A percentile compares a stretch with the other conserved stretches of the same genome.
Evolutionary conservation across 257 asterid species (phyloP).

Genomic region (Forsythia suspensa): DNA sequence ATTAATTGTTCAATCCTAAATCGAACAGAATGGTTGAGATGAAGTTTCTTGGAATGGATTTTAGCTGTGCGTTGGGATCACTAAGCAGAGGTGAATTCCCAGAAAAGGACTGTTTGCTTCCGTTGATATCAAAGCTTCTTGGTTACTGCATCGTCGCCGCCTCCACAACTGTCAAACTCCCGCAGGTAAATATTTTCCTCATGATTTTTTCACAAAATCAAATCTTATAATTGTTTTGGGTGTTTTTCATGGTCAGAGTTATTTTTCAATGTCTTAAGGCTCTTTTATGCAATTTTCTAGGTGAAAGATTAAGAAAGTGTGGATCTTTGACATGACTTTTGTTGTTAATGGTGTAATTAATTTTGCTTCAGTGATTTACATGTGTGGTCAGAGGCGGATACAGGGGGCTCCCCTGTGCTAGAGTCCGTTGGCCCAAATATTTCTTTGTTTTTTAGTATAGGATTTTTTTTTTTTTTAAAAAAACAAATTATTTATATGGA

Average conservation of each 20-base stretch:
- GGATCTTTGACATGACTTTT: constrained; percentile 19
- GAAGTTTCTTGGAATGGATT: constrained; percentile 85
- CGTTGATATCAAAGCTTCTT: constrained; percentile 77
- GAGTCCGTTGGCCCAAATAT: too few relatives aligned
- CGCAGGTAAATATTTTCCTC: constrained; percentile 57
- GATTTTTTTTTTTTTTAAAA: too few relatives aligned
- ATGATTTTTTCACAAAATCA: background rate
- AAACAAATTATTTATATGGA: too few relatives aligned
- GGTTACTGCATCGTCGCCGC: constrained; percentile 97
- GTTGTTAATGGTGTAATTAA: background rate
- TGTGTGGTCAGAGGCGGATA: background rate
- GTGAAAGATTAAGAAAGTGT: constrained; percentile 8
- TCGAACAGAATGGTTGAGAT: constrained; percentile 49
- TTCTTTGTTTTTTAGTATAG: too few relatives aligned
- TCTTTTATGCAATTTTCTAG: background rate
- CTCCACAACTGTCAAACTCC: constrained; percentile 94
- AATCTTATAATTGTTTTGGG: background rate
- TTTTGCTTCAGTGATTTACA: background rate
- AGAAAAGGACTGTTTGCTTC: constrained; percentile 90
- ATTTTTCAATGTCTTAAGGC: constrained; percentile 13
- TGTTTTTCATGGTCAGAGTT: background rate
- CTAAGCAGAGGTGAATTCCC: constrained; percentile 76
- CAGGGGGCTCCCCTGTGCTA: too few relatives aligned
- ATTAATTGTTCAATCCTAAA: constrained; percentile 3
- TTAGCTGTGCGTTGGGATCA: constrained; percentile 82